Evolutionary conservation across 495 filamentous ascomycete genomes (phyloP).

Genomic region (Echria macrotheca): DNA sequence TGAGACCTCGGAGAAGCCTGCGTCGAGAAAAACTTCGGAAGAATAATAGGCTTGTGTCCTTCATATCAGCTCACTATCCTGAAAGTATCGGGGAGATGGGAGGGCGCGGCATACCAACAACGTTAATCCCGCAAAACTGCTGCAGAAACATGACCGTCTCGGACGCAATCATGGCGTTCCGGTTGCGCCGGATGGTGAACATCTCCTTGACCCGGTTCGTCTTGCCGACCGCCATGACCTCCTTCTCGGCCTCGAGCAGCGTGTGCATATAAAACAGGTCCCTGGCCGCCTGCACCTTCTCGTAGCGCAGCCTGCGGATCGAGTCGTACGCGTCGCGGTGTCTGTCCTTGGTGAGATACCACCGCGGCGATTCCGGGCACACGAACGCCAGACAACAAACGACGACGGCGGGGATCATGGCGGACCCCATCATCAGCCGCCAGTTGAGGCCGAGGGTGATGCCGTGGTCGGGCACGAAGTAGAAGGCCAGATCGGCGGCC

Average conservation of each 20-base stretch:
- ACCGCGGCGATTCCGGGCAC: slow-evolving; percentile 67
- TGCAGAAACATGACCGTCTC: slow-evolving; percentile 85
- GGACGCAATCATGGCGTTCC: slow-evolving; percentile 67
- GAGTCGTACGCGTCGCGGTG: slow-evolving; percentile 61
- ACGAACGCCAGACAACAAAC: slow-evolving; percentile 65
- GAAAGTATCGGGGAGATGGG: slow-evolving; percentile 15
- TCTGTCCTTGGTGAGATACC: slow-evolving; percentile 69
- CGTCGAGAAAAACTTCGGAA: slow-evolving; percentile 56
- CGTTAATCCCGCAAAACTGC: slow-evolving; percentile 67
- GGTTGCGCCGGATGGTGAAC: slow-evolving; percentile 68
- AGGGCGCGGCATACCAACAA: slow-evolving; percentile 50
- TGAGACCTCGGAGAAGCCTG: slow-evolving; percentile 48
- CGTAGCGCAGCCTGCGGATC: slow-evolving; percentile 60
- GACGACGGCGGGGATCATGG: slow-evolving; percentile 66
- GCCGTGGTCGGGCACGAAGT: slow-evolving; percentile 48
- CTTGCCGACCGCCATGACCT: slow-evolving; percentile 48
- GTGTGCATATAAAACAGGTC: slow-evolving; percentile 80
- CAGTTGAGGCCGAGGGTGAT: slow-evolving; percentile 67
- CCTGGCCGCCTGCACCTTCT: slow-evolving; percentile 71
- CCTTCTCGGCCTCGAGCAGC: slow-evolving; percentile 61
- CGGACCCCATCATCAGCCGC: slow-evolving; percentile 79
- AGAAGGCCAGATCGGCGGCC: slow-evolving; percentile 67
- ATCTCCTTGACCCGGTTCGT: slow-evolving; percentile 62
- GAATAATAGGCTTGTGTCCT: slow-evolving; percentile 75
- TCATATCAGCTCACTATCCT: slow-evolving; percentile 47